Conservation (phyloP, 73 alveolate species). For the Paramecium octaurelia region DNA sequence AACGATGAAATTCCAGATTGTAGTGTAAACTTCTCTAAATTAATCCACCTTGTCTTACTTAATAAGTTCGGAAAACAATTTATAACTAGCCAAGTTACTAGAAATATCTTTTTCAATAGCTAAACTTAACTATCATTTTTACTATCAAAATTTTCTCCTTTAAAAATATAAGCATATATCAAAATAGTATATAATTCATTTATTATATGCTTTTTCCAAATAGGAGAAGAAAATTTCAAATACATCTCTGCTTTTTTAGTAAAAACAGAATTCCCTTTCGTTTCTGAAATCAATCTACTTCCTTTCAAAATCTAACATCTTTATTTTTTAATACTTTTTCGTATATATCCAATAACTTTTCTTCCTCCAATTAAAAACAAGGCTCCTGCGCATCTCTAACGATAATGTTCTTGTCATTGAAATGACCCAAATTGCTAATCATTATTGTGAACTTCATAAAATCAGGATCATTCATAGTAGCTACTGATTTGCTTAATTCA, state of each 20-base stretch:
- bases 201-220: conserved; percentile 1
- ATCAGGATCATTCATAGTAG: background rate
- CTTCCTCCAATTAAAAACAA: conserved; percentile 1
- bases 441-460: background rate
- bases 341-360: conserved; percentile 1
- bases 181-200: conserved; percentile 14
- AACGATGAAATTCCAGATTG: conserved; percentile 21
- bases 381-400: background rate
- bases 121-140: background rate
- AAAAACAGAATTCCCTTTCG: background rate
- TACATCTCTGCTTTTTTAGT: background rate
- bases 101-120: background rate
- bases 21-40: conserved; percentile 22
- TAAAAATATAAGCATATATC: background rate
- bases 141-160: conserved; percentile 41
- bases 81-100: background rate
- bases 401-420: background rate
- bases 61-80: conserved; percentile 19
- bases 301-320: background rate
- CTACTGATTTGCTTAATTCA: background rate
- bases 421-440: background rate
- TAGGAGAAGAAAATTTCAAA: conserved; percentile 18
- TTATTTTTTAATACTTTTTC: background rate
- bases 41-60: background rate
- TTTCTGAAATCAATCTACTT: background rate